Percentiles rank a stretch among this genome's conserved stretches.
These are phyloP conservation scores for Diaporthe caulivora DNA, from an alignment of 2,329 filamentous ascomycete species.

Conservation along the genomic window DNA sequence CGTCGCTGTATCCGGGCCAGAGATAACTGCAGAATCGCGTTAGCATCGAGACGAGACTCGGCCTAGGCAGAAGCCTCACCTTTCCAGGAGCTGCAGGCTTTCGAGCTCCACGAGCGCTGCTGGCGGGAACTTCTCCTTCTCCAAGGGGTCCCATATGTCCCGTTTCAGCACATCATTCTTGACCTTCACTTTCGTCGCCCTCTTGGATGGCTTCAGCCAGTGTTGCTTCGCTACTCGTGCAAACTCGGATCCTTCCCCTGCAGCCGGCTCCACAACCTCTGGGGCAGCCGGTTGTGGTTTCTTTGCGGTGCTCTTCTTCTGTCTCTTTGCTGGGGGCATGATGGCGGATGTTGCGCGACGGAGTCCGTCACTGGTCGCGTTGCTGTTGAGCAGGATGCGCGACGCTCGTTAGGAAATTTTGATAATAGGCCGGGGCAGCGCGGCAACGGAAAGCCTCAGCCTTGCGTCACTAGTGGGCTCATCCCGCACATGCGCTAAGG, in stretches of 20 bases:
- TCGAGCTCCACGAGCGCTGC: slow-evolving; percentile 86
- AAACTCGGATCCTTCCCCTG: slow-evolving; percentile 72
- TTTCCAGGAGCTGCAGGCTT: slow-evolving; percentile 90
- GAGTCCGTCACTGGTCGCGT: slow-evolving; percentile 39
- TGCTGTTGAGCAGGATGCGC: slow-evolving; percentile 29
- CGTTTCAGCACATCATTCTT: slow-evolving; percentile 88
- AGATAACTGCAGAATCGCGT: slow-evolving; percentile 73
- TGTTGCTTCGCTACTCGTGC: slow-evolving; percentile 84
- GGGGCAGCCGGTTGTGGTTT: slow-evolving; percentile 63
- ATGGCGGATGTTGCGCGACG: slow-evolving; percentile 37
- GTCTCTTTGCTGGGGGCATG: slow-evolving; percentile 72
- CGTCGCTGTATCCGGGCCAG: slow-evolving; percentile 92
- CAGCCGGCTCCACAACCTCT: slow-evolving; percentile 76
- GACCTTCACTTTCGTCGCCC: slow-evolving; percentile 70
- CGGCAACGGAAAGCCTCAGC: slow-evolving; percentile 28
- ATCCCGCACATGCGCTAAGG: slow-evolving; percentile 19
- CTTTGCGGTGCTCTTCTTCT: slow-evolving; percentile 64
- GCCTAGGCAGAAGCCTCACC: slow-evolving; percentile 57
- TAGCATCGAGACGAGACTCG: slow-evolving; percentile 40
- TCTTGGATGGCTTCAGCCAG: slow-evolving; percentile 80
- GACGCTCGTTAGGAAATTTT: slow-evolving; percentile 34
- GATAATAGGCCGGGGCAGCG: slow-evolving; percentile 8
- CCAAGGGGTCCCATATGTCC: slow-evolving; percentile 89
- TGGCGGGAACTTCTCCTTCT: slow-evolving; percentile 82
- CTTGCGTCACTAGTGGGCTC: slow-evolving; percentile 33